phyloP scores from a whole-genome alignment of 2,329 filamentous ascomycete species.

The Calonectria fujianensis region DNA sequence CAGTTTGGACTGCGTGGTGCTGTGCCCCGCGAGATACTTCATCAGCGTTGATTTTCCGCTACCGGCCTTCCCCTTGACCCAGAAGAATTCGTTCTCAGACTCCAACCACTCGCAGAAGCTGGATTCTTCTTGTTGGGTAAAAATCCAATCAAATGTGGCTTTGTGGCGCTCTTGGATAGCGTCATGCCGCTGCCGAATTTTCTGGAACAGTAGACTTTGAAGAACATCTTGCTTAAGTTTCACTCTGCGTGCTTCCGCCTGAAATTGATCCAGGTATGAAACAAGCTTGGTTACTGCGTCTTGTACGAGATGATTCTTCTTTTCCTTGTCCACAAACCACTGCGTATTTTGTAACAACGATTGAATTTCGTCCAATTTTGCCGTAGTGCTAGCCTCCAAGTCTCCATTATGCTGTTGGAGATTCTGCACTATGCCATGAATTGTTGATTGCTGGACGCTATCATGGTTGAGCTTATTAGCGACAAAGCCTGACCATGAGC shows the following conservation, averaged over 20 bases:
- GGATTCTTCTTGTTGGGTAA: not conserved
- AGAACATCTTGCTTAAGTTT: not conserved
- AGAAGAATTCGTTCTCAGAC: conserved; percentile 3
- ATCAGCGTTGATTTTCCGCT: conserved; percentile 19
- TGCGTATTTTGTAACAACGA: not conserved
- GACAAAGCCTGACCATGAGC: not conserved
- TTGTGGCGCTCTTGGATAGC: not conserved
- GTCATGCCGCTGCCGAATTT: not conserved
- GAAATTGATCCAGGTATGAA: not conserved
- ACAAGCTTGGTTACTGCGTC: not conserved
- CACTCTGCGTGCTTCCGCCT: not conserved
- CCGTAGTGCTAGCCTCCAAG: not conserved
- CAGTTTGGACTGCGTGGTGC: not conserved
- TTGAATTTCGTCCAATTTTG: not conserved
- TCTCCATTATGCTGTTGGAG: not conserved
- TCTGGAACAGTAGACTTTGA: not conserved
- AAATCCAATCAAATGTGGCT: conserved; percentile 1
- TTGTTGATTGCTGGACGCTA: not conserved
- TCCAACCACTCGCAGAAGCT: conserved; percentile 7
- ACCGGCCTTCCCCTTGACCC: conserved; percentile 12
- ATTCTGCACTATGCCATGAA: not conserved
- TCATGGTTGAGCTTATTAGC: not conserved
- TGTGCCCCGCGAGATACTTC: not conserved
- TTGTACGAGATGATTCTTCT: not conserved
- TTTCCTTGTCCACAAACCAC: not conserved